Evolutionary conservation across 2,329 filamentous ascomycete genomes (phyloP), one percentile per base, ranked within the genome.

Genomic region (Neophaeococcomyces mojaviensis): DNA sequence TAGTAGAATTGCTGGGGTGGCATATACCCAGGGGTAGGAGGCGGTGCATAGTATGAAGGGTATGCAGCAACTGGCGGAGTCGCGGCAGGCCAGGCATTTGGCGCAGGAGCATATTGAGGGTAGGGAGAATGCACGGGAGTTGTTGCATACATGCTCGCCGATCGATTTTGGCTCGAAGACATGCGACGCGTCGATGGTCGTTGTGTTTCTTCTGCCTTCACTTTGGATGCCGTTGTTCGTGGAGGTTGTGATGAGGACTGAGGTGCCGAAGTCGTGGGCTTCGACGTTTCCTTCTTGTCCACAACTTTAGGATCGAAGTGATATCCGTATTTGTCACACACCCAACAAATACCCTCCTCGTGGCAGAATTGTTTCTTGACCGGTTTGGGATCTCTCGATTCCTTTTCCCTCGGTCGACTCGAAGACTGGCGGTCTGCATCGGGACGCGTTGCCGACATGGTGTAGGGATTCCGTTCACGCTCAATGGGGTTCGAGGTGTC

Each of bases 251-350:
- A 40, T 30, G 54, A 50, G 20, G 40, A 24, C n/a, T 47, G 49
- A 41, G 42, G 44, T 8, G 49, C 36, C 3, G 41, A 31, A 30
- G 34, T 48, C n/a, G 40, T 30, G 12, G 47, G 12, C n/a, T 41
- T 38, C 3, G 45, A 40, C 28, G 36, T 37, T 10, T 39, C 43
- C 31, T 46, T 42, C 34, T 44, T 49, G 4, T 24, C 33, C 10
- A 10, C 16, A 13, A 44, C 33, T 32, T 46, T 32, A 4, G 43
- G 43, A 26, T 55, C 51, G 35, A 46, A 36, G 20, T 68, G 64
- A 46, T 64, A 63, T 30, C 61, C 52, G 26, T 58, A 58, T 19
- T 59, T 53, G 39, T 67, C 59, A 44, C 63, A 65, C 7, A 67
- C 63, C 56, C 59, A 62, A 50, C 63, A 66, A 26, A 48, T 51